phyloP scores from a whole-genome alignment of 2,329 filamentous ascomycete genomes.

The Ascochyta viciae-villosae region DNA sequence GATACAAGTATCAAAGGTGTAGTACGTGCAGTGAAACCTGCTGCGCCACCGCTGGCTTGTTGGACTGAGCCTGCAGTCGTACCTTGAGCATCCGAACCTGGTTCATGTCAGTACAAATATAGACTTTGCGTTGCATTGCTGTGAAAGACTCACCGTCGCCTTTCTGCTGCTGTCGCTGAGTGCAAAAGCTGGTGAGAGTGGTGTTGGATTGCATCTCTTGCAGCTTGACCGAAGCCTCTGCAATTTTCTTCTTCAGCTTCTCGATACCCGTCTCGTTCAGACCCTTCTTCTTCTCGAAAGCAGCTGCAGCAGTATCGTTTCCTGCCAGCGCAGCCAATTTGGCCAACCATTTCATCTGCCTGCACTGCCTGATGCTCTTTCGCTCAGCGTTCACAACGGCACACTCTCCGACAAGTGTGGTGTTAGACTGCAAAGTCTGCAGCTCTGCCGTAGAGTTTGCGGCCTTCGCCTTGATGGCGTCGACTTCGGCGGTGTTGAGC shows the following conservation, averaged over 20 bases:
- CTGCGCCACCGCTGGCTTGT: conserved; percentile 19
- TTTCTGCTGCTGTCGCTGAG: conserved; percentile 25
- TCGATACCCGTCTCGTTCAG: conserved; percentile 31
- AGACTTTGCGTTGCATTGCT: not conserved
- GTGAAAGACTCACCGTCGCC: conserved; percentile 7
- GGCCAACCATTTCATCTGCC: conserved; percentile 30
- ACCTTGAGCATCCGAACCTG: not conserved
- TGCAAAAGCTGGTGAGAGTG: conserved; percentile 36
- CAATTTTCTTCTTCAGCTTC: conserved; percentile 31
- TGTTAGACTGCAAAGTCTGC: conserved; percentile 31
- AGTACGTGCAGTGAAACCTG: conserved; percentile 18
- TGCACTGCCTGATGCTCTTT: conserved; percentile 30
- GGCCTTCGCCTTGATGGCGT: conserved; percentile 36
- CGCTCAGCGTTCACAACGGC: conserved; percentile 32
- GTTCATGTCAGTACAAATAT: not conserved
- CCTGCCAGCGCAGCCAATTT: conserved; percentile 31
- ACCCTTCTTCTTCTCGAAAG: conserved; percentile 26
- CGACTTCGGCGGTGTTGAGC: conserved; percentile 29
- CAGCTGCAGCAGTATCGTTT: conserved; percentile 37
- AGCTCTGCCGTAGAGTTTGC: conserved; percentile 32
- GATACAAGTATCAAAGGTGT: conserved; percentile 28
- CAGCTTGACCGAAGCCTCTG: conserved; percentile 32
- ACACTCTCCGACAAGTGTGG: conserved; percentile 36
- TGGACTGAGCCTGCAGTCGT: conserved; percentile 3
- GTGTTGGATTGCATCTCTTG: conserved; percentile 33